phyloP scores from a whole-genome alignment of 352 stramenopile species.

The Phytophthora sp. region DNA sequence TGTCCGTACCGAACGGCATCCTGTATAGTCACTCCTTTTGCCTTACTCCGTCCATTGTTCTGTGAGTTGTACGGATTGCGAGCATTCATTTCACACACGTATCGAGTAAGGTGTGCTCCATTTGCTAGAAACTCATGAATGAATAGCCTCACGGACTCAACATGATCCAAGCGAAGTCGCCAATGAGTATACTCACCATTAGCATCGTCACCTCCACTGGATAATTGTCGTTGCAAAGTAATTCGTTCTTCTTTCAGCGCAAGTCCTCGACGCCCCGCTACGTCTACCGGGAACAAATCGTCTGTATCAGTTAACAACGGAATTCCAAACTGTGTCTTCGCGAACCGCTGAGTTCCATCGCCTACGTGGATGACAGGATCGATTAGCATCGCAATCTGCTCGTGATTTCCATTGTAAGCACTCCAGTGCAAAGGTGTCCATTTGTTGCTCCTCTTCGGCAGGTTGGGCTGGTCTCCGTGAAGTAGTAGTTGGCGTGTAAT shows the following conservation, averaged over 20 bases:
- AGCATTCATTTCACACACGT: constrained; percentile 71
- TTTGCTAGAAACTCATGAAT: constrained; percentile 60
- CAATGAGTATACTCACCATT: constrained; percentile 48
- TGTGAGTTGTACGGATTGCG: constrained; percentile 42
- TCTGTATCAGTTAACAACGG: constrained; percentile 63
- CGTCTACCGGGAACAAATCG: constrained; percentile 66
- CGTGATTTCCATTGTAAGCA: constrained; percentile 80
- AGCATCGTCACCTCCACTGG: not conserved
- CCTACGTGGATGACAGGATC: constrained; percentile 31
- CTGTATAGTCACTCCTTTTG: constrained; percentile 17
- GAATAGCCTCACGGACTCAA: constrained; percentile 53
- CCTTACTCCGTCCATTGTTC: constrained; percentile 11
- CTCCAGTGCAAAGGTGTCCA: constrained; percentile 81
- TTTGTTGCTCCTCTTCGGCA: constrained; percentile 67
- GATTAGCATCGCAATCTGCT: constrained; percentile 61
- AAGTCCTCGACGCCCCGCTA: constrained; percentile 65
- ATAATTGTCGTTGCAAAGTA: constrained; percentile 22
- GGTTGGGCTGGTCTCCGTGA: constrained; percentile 74
- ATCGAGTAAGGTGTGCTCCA: constrained; percentile 43
- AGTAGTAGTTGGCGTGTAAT: constrained; percentile 66
- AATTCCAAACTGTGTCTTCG: constrained; percentile 55
- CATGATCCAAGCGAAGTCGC: constrained; percentile 67
- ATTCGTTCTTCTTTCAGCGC: constrained; percentile 48
- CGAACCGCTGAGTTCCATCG: constrained; percentile 12
- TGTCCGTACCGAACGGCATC: constrained; percentile 76